phyloP scores from a whole-genome alignment of 148 eudicot genomes.

The Rhododendron henanense region DNA sequence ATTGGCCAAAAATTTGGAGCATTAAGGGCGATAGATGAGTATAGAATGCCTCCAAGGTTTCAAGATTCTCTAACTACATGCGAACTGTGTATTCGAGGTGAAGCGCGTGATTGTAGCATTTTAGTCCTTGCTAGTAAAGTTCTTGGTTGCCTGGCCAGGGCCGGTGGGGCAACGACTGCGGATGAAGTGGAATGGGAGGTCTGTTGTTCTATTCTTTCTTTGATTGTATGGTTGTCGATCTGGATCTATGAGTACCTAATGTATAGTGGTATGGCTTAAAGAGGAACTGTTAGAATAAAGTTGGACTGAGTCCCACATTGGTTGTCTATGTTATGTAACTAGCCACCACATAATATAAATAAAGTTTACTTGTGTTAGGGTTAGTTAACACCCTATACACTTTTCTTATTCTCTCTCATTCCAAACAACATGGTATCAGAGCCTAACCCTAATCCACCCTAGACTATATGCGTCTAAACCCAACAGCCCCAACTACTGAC shows the following conservation, averaged over 20 bases:
- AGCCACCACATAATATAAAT: too few species aligned
- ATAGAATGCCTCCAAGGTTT: conserved; percentile 91
- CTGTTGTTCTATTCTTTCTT: conserved; percentile 1
- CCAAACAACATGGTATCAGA: too few species aligned
- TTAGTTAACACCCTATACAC: too few species aligned
- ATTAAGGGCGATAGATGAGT: conserved; percentile 85
- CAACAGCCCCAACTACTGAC: too few species aligned
- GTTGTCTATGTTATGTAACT: too few species aligned
- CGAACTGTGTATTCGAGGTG: conserved; percentile 64
- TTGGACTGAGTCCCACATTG: too few species aligned
- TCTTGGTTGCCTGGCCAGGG: conserved; percentile 84
- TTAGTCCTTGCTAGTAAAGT: conserved; percentile 84
- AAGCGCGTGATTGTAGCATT: conserved; percentile 75
- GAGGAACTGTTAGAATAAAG: too few species aligned
- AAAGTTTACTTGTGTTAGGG: too few species aligned
- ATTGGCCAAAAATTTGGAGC: conserved; percentile 87
- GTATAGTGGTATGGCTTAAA: conserved; percentile 51
- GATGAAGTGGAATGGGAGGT: conserved; percentile 97
- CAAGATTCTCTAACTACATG: conserved; percentile 76
- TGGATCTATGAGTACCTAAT: not conserved
- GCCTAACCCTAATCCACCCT: too few species aligned
- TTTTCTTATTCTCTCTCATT: too few species aligned
- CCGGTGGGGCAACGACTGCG: conserved; percentile 95
- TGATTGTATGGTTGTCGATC: not conserved
- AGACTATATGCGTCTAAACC: too few species aligned